Evolutionary conservation across 805 yeast species (phyloP).

Genomic region (Schwanniomyces pseudopolymorphus): DNA sequence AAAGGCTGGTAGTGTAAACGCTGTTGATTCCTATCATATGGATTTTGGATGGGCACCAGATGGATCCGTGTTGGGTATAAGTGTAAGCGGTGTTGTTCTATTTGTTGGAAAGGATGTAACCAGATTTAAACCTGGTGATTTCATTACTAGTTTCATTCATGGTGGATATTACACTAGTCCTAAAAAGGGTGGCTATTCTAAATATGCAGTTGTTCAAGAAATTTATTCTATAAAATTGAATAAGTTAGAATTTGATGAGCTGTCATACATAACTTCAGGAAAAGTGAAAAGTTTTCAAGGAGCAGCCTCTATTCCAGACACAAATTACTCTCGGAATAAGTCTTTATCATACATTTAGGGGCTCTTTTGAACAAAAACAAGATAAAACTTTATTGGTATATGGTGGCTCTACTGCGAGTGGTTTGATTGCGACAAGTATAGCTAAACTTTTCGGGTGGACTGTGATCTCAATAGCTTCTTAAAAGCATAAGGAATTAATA

Average conservation of each 20-base stretch:
- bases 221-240: slow-evolving; percentile 2
- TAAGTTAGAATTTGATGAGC: neutral
- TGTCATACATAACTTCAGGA: neutral
- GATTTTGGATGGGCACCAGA: slow-evolving; percentile 4
- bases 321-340: neutral
- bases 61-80: neutral
- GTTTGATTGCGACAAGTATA: slow-evolving; percentile 2
- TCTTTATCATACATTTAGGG: slow-evolving; percentile 1
- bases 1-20: neutral
- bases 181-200: slow-evolving; percentile 1
- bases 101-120: slow-evolving; percentile 2
- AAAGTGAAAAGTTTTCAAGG: slow-evolving; percentile 1
- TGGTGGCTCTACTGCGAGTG: slow-evolving; percentile 5
- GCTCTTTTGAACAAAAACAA: neutral
- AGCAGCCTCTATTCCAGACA: slow-evolving; percentile 1
- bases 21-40: slow-evolving; percentile 2
- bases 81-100: slow-evolving; percentile 4
- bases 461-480: slow-evolving; percentile 3
- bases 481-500: slow-evolving; percentile 1
- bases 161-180: slow-evolving; percentile 2
- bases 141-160: slow-evolving; percentile 4
- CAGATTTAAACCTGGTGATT: slow-evolving; percentile 2
- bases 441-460: slow-evolving; percentile 4
- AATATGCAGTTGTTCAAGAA: slow-evolving; percentile 4
- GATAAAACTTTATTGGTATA: slow-evolving; percentile 3